Evolutionary conservation across 345 rosid species (phyloP), one percentile per base, ranked within the genome.

Genomic region (Pistacia atlantica): DNA sequence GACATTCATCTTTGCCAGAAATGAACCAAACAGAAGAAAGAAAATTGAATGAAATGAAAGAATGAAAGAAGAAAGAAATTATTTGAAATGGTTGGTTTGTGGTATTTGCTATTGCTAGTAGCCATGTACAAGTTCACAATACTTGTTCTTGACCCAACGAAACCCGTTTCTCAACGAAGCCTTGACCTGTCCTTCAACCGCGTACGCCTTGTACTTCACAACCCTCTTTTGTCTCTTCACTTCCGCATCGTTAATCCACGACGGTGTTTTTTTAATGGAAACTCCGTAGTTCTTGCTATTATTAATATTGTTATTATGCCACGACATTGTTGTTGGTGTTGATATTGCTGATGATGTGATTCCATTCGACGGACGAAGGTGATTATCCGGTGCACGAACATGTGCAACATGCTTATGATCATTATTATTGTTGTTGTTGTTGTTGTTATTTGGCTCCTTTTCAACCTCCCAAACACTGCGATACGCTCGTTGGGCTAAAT

Each of bases 81-180:
- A 49, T 46, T 46, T 38, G 42, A 38, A 42, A 42, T 42, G 8
- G 0, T 2, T 51, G 57, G 25, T 25, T 0, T 25, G 18, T 2
- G 4, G 4, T 3, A 3, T 10, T 55, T 38, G 11, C 66, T 75
- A 84, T 55, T 38, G 11, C 66, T 75, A 84, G 72, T 57, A 80
- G 33, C 89, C 84, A 78, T 74, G 74, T 31, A 86, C 81, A 3
- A 80, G 18, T 5, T 67, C 46, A 11, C 77, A 37, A 45, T 77
- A 88, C 81, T 83, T 88, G 78, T 69, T 78, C 83, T 86, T 89
- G 62, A 86, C 65, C 89, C 92, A 85, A 1, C 80, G 82, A 11
- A 82, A n/a, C 14, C 90, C 77, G 8, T 25, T 70, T 49, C 74
- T 74, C 0, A 89, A 42, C 8, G 89, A 80, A 5, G 73, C 49